phyloP scores from a whole-genome alignment of 2,329 filamentous ascomycete genomes.

The Cryphonectria nitschkei region DNA sequence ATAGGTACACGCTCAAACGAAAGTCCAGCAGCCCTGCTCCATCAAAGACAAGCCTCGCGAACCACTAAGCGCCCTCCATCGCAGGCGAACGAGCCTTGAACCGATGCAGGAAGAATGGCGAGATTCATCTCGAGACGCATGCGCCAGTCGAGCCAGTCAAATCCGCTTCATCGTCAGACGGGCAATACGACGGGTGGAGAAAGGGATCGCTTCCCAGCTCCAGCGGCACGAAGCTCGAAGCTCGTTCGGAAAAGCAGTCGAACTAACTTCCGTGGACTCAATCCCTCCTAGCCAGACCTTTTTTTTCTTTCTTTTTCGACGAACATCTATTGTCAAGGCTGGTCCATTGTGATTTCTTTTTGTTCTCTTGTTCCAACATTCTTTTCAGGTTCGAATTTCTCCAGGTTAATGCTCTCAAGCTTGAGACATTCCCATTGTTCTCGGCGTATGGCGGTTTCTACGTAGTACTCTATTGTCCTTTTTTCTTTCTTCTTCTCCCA shows the following conservation, averaged over 20 bases:
- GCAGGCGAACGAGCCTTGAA: conserved; percentile 11
- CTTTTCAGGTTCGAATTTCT: conserved; percentile 7
- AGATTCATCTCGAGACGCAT: conserved; percentile 25
- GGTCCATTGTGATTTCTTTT: conserved; percentile 7
- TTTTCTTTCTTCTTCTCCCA: neutral
- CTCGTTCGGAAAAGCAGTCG: neutral
- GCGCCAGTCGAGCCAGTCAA: conserved; percentile 29
- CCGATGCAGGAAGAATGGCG: conserved; percentile 23
- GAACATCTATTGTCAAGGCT: neutral
- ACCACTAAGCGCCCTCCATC: conserved; percentile 27
- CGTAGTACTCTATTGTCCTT: conserved; percentile 9
- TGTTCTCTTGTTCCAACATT: conserved; percentile 16
- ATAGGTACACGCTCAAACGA: neutral
- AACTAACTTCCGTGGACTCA: neutral
- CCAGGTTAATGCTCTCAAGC: conserved; percentile 6
- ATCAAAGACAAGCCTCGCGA: neutral
- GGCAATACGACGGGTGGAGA: conserved; percentile 9
- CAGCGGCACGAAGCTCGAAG: conserved; percentile 10
- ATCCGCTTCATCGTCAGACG: conserved; percentile 21
- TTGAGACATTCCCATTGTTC: conserved; percentile 23
- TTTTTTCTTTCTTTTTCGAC: neutral
- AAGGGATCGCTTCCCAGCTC: conserved; percentile 4
- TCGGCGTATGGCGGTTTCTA: conserved; percentile 18
- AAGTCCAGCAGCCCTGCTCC: neutral
- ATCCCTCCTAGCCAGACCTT: neutral